Base-by-base conservation (phyloP, 345 rosid species). In the Diplotaxis tenuifolia region DNA sequence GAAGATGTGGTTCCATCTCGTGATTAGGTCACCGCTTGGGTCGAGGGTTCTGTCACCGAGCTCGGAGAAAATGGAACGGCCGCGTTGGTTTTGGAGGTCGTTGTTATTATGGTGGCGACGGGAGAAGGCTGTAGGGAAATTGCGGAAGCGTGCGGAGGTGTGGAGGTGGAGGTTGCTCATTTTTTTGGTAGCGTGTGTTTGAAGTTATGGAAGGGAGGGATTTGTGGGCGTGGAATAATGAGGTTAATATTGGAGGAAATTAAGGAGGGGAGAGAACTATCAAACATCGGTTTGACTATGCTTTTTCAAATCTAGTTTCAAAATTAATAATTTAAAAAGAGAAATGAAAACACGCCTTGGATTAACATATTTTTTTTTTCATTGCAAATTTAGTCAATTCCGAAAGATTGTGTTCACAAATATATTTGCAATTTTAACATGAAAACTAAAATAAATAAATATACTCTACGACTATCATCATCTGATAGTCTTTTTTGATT, bases 1-100 rank as follows among this genome's bases (percentile, higher is more conserved):
- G 82, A 92, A 88, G 20, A 92, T 81, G 70, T 83, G 88, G 83
- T 88, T 84, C 95, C 96, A 92, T 83, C 65, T 75, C 31, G 65
- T 77, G 60, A 90, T 81, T 42, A 88, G 65, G 9, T 75, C 84
- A 80, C 90, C 82, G 2, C 92, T 84, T 1, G 96, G 98, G 29
- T 90, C 93, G 9, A 83, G 91, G 55, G 80, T 74, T 64, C 80
- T 83, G 78, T 86, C 58, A 87, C 88, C 74, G 65, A 77, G 80
- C 62, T 76, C 75, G 0, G 75, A 70, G 67, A 71, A n/a, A 54
- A 58, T 36, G 34, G 75, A 70, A 47, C 56, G 27, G 2, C 47
- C 49, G 65, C 75, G 75, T 57, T 36, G 72, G 72, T 60, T 42
- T 40, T 87, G 83, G 76, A 0, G 90, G 83, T 32, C 80, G 29